Conservation (phyloP, 2,329 filamentous ascomycete species). For the Diplocarpon rosae region DNA sequence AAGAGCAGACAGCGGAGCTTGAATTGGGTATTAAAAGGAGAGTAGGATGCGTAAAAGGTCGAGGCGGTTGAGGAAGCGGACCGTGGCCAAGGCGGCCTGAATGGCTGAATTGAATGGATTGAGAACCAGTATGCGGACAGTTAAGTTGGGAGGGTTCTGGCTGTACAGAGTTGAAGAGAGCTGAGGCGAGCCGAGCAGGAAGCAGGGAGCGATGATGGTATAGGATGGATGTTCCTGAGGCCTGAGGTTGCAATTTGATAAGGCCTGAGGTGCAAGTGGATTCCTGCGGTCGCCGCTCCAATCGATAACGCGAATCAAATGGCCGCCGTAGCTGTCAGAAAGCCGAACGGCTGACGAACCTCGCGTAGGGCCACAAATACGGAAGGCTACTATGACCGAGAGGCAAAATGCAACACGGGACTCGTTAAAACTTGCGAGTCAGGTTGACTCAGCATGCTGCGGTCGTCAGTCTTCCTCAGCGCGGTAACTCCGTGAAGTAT, state of each 20-base stretch:
- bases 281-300: background rate
- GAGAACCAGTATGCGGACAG: background rate
- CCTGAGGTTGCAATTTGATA: background rate
- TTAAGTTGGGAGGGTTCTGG: background rate
- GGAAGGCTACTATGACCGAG: background rate
- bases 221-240: constrained; percentile 9
- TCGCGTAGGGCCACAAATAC: background rate
- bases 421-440: constrained; percentile 5
- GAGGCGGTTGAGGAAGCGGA: constrained; percentile 1
- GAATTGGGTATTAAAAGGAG: constrained; percentile 8
- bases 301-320: background rate
- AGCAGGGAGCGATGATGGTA: constrained; percentile 1
- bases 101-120: background rate
- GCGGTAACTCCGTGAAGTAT: background rate
- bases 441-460: constrained; percentile 5
- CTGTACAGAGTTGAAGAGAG: background rate
- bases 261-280: background rate
- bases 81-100: background rate
- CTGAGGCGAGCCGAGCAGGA: constrained; percentile 2
- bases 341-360: too few relatives aligned
- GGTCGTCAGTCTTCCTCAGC: constrained; percentile 1
- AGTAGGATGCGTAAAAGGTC: background rate
- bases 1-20: background rate
- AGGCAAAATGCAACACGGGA: background rate
- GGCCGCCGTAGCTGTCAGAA: background rate